phyloP scores from a whole-genome alignment of 2,329 filamentous ascomycete genomes.

The Paraphoma chrysanthemicola region DNA sequence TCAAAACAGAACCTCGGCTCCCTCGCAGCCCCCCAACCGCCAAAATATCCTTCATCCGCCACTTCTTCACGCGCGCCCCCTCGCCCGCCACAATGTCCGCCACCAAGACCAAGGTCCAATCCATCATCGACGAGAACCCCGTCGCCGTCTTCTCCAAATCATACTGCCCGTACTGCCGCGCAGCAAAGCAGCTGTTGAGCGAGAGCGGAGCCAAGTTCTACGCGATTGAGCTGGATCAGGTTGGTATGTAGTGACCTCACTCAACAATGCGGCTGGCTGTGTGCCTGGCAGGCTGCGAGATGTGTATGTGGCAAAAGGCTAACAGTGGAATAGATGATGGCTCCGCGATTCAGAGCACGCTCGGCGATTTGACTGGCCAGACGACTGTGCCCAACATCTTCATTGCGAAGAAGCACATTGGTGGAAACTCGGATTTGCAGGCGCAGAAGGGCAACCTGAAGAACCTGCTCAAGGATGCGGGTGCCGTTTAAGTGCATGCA shows the following conservation, averaged over 20 bases:
- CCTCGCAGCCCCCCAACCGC: conserved; percentile 32
- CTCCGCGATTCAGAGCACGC: conserved; percentile 79
- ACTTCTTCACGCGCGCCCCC: conserved; percentile 70
- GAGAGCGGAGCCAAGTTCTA: conserved; percentile 75
- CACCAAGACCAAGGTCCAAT: conserved; percentile 82
- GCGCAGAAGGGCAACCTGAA: conserved; percentile 69
- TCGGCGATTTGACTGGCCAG: conserved; percentile 81
- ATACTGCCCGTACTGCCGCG: conserved; percentile 91
- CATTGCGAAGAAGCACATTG: conserved; percentile 90
- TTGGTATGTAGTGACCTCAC: conserved; percentile 68
- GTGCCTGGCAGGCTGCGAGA: too few relatives aligned
- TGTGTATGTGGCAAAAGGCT: not conserved
- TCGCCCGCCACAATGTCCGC: conserved; percentile 77
- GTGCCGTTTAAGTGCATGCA: conserved; percentile 61
- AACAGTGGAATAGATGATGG: conserved; percentile 71
- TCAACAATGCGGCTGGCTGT: too few relatives aligned
- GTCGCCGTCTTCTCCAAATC: conserved; percentile 97
- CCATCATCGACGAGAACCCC: conserved; percentile 86
- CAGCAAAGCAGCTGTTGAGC: conserved; percentile 77
- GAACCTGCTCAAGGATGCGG: conserved; percentile 67
- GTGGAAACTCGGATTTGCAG: conserved; percentile 91
- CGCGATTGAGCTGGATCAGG: conserved; percentile 82
- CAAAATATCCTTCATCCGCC: conserved; percentile 72
- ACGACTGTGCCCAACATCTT: conserved; percentile 94
- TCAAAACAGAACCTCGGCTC: conserved; percentile 2